phyloP scores from a whole-genome alignment of 179 eudicot genomes.

The Amaranthus tricolor region DNA sequence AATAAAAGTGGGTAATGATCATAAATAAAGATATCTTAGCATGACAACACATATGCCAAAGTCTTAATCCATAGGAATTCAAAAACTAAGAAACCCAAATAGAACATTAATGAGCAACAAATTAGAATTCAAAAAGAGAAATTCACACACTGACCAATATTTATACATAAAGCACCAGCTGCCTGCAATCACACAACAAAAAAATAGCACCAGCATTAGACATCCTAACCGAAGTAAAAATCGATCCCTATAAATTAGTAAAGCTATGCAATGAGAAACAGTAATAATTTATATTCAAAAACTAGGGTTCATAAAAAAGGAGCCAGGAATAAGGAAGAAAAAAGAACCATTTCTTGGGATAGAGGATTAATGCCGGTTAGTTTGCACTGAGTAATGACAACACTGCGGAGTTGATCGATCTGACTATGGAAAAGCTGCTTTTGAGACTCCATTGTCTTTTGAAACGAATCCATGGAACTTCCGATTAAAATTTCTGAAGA shows the following conservation, averaged over 20 bases:
- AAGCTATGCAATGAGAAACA: background rate
- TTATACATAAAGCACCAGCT: slow-evolving; percentile 87
- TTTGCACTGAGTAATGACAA: slow-evolving; percentile 72
- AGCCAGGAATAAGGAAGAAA: slow-evolving; percentile 3
- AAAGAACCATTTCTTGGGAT: slow-evolving; percentile 86
- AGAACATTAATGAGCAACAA: too few species aligned
- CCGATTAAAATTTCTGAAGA: slow-evolving; percentile 43
- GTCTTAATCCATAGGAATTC: background rate
- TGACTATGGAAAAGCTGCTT: slow-evolving; percentile 56
- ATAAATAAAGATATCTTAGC: background rate
- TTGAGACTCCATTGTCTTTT: slow-evolving; percentile 57
- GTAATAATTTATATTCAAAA: background rate
- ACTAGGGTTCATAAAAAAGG: slow-evolving; percentile 5
- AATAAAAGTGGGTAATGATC: background rate
- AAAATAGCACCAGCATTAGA: background rate
- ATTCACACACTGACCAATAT: slow-evolving; percentile 58
- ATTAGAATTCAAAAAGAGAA: too few species aligned
- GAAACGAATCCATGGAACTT: slow-evolving; percentile 41
- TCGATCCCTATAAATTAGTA: background rate
- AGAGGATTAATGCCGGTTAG: slow-evolving; percentile 94
- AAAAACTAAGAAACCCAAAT: background rate
- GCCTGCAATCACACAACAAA: slow-evolving; percentile 58
- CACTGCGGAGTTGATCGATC: slow-evolving; percentile 59
- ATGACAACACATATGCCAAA: background rate
- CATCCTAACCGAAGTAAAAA: background rate